Base-by-base conservation (phyloP, 2,329 filamentous ascomycete species). In the Penicillium digitatum region DNA sequence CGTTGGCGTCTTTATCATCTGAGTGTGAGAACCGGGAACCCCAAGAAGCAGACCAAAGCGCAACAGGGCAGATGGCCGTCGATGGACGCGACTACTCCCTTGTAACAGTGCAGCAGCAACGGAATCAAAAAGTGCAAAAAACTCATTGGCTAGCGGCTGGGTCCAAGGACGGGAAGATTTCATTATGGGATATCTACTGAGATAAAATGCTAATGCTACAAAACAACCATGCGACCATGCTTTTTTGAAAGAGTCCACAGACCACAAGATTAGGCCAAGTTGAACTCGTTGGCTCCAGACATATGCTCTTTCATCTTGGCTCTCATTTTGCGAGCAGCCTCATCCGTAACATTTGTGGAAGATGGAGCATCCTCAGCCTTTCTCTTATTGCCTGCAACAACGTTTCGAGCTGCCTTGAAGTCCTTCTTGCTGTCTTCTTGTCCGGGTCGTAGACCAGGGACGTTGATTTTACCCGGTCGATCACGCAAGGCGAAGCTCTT, bases 401-500 rank as follows among this genome's bases (percentile, higher is more conserved):
- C 63, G 38, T 70, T 73, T 40, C 74, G 72, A 39, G 70, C 73
- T 4, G 73, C 72, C 69, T 79, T 80, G 65, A 74, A 76, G 22
- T 74, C 74, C 66, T 77, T 78, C 63, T 74, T 75, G 11, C 71
- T 73, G 37, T 76, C 79, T 27, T 76, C 72, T 64, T 74, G 73
- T 44, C 76, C 77, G 7, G 77, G 79, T 37, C 81, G 70, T 50
- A 82, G 68, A 50, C 76, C 75, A n/a, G 74, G 74, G 18, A 78
- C 74, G 59, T 78, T 78, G 58, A 99, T 95, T 47, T 89, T 88
- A 5, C 88, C 88, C 0, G 94, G 94, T 31, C 90, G 86, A 72
- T 99, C 94, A 60, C 95, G 82, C 62, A 99, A 76, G 1, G 87
- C 94, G 70, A 95, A 99, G 26, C 88, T 90, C 79, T 99, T 99